Percentiles rank a stretch among this genome's conserved stretches.
These are phyloP conservation scores for Euphorbia lathyris DNA, from an alignment of 345 rosid genomes.

Conservation along the genomic window DNA sequence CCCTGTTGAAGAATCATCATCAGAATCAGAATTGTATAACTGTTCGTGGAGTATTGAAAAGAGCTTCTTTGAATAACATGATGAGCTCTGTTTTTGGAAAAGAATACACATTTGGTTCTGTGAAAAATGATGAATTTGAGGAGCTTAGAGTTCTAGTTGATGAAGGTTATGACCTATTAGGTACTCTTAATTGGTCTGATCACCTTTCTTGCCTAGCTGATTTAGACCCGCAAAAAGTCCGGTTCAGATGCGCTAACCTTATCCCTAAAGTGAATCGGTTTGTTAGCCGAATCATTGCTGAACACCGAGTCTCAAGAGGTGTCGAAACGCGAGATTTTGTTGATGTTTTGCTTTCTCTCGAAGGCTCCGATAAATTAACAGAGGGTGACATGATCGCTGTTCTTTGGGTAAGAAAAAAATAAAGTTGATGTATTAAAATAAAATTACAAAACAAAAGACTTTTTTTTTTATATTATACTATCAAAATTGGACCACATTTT, in stretches of 20 bases:
- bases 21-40: slow-evolving; percentile 28
- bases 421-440: too few species aligned
- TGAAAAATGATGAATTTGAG: slow-evolving; percentile 38
- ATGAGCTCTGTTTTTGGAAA: slow-evolving; percentile 72
- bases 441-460: too few species aligned
- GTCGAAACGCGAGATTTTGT: slow-evolving; percentile 52
- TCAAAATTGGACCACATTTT: too few species aligned
- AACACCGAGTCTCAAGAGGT: slow-evolving; percentile 38
- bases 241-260: slow-evolving; percentile 58
- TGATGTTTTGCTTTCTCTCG: slow-evolving; percentile 58
- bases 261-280: slow-evolving; percentile 69
- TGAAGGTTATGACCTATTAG: slow-evolving; percentile 64
- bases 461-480: too few species aligned
- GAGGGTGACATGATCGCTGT: slow-evolving; percentile 73
- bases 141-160: slow-evolving; percentile 52
- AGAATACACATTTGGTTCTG: slow-evolving; percentile 39
- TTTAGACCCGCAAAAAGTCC: slow-evolving; percentile 63
- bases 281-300: slow-evolving; percentile 44
- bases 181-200: slow-evolving; percentile 66
- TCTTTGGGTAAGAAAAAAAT: slow-evolving; percentile 82
- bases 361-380: slow-evolving; percentile 48
- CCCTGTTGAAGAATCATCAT: slow-evolving; percentile 16
- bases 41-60: slow-evolving; percentile 54
- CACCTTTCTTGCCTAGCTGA: slow-evolving; percentile 65
- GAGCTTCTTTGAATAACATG: slow-evolving; percentile 72